Evolutionary conservation across 805 yeast genomes (phyloP).

Genomic region (Barnettozyma vustinii): DNA sequence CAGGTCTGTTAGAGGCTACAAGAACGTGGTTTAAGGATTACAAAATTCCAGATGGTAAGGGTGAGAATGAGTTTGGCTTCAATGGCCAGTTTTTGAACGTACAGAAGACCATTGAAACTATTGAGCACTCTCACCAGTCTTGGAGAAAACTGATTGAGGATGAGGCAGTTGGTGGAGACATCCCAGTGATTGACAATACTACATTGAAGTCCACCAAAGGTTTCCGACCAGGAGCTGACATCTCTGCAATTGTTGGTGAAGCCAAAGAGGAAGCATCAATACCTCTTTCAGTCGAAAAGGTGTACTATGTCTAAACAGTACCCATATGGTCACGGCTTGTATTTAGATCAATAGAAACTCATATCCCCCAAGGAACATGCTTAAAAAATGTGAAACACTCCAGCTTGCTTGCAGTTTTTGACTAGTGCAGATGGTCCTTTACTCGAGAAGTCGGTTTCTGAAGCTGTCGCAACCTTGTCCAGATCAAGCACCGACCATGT

Average conservation of each 20-base stretch:
- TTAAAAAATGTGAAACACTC: too few species aligned
- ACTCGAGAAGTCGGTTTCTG: too few species aligned
- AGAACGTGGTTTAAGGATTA: constrained; percentile 79
- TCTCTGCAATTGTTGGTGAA: constrained; percentile 17
- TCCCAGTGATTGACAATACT: constrained; percentile 42
- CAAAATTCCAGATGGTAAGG: constrained; percentile 79
- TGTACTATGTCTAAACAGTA: constrained; percentile 24
- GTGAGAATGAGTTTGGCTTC: constrained; percentile 69
- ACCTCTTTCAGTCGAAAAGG: constrained; percentile 36
- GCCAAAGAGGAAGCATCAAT: constrained; percentile 28
- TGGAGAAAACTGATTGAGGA: constrained; percentile 58
- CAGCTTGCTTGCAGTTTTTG: too few species aligned
- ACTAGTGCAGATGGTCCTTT: too few species aligned
- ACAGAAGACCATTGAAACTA: constrained; percentile 51
- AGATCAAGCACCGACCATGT: too few species aligned
- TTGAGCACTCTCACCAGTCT: constrained; percentile 59
- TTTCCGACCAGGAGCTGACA: constrained; percentile 31
- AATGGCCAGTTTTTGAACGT: constrained; percentile 59
- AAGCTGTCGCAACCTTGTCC: too few species aligned
- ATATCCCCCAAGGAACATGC: too few species aligned
- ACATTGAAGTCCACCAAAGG: constrained; percentile 49
- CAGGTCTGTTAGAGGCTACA: constrained; percentile 65
- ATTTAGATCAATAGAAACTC: too few species aligned
- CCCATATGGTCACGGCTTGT: too few species aligned
- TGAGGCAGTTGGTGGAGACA: constrained; percentile 30